Base-by-base conservation (phyloP, 441 rosid genomes). In the Biscutella laevigata region DNA sequence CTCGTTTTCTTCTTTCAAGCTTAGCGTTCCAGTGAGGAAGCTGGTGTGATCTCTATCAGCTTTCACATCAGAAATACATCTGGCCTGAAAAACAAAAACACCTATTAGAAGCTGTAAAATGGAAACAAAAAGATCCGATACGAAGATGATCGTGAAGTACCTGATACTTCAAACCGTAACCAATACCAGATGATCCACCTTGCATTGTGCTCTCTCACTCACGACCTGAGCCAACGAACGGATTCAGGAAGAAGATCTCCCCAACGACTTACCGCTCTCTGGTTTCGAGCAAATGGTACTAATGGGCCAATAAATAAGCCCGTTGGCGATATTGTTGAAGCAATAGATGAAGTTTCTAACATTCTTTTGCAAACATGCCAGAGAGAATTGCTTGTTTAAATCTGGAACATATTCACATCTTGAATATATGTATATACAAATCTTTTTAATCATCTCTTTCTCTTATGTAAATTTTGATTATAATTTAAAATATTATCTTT, bases 101-200 rank as follows among this genome's bases (percentile, higher is more conserved):
- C 8, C 8, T 42, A 8, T 4, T 40, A 64, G 45, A 53, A 66
- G 39, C 44, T 52, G 12, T 6, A 13, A 38, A 48, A 37, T 15
- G 3, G 10, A 15, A 8, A 14, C 7, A n/a, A 21, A 19, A 36
- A 4, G 20, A 27, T 48, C 8, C 3, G 25, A 4, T 0, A 3
- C 4, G 7, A 49, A 28, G 21, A 44, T 7, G 46, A 53, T 45
- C 25, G 26, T 45, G 57, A 26, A 9, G 2, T 55, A 85, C 96
- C 95, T 87, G 96, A 66, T 81, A 87, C 53, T 90, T 90, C 66
- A 90, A 85, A 52, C 96, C 98, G 34, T 87, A 87, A 30, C 94
- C 95, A 8, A 84, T 67, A 40, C 98, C 98, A 4, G 95, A 80
- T 5, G 87, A 81, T 64, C 82, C 92, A 53, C 96, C 92, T 70